Evolutionary conservation across 768 basidiomycete genomes (phyloP).

Genomic region (Kwoniella sp.): DNA sequence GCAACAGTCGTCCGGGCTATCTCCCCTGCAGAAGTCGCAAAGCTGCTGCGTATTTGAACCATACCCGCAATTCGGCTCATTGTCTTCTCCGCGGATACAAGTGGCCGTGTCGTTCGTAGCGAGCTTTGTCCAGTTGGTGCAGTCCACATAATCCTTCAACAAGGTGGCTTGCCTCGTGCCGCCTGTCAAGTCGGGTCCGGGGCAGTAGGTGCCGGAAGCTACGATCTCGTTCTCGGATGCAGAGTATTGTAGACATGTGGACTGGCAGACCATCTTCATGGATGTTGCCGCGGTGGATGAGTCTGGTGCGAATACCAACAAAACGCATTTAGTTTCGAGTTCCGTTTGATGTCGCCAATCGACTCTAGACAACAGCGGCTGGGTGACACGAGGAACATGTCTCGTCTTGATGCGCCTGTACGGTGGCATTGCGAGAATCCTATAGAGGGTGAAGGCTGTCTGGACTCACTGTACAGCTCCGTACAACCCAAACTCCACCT

Average conservation of each 20-base stretch:
- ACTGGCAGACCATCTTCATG: slow-evolving; percentile 54
- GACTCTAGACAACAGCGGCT: no score
- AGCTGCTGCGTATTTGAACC: slow-evolving; percentile 37
- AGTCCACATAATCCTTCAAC: slow-evolving; percentile 51
- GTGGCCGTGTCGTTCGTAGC: slow-evolving; percentile 47
- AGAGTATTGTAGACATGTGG: slow-evolving; percentile 52
- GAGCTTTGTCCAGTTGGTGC: slow-evolving; percentile 51
- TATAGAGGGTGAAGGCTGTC: no score
- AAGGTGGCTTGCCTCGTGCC: slow-evolving; percentile 39
- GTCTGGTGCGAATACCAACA: slow-evolving; percentile 25
- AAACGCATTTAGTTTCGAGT: no score
- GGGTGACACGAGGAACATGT: no score
- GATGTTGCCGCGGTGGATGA: slow-evolving; percentile 38
- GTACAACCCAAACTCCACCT: slow-evolving; percentile 42
- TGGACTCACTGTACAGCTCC: slow-evolving; percentile 48
- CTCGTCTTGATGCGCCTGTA: no score
- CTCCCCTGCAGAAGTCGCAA: slow-evolving; percentile 43
- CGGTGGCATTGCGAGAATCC: neutral
- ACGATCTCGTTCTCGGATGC: slow-evolving; percentile 41
- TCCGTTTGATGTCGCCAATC: no score
- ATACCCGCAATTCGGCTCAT: slow-evolving; percentile 52
- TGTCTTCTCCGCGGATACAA: slow-evolving; percentile 46
- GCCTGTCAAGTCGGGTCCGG: slow-evolving; percentile 48
- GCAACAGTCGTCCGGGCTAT: slow-evolving; percentile 48
- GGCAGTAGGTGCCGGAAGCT: slow-evolving; percentile 43